Percentiles rank a stretch among this genome's conserved stretches.
Conservation (phyloP, 1,284 basidiomycete species). For the Coniferiporia sulphurascens region DNA sequence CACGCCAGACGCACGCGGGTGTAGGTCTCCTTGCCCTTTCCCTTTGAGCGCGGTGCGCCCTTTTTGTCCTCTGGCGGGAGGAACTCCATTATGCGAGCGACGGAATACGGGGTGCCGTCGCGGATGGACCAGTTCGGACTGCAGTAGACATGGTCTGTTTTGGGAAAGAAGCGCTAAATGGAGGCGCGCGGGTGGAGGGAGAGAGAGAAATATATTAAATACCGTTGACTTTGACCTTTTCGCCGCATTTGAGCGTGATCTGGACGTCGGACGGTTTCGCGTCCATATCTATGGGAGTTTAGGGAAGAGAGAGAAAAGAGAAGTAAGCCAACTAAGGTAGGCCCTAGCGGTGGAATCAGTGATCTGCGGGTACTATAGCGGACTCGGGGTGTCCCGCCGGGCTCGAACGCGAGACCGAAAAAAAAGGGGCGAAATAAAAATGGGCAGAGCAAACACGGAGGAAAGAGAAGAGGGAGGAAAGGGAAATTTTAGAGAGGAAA, state of each 20-base stretch:
- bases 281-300: neutral
- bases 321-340: too few relatives aligned
- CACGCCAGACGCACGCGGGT: constrained; percentile 85
- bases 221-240: constrained; percentile 81
- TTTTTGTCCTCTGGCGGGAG: constrained; percentile 64
- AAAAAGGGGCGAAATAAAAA: neutral
- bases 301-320: neutral
- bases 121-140: constrained; percentile 87
- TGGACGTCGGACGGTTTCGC: constrained; percentile 7
- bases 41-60: constrained; percentile 28
- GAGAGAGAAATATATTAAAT: constrained; percentile 20
- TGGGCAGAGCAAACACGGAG: neutral
- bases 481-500: neutral
- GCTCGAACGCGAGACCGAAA: neutral
- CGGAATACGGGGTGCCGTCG: constrained; percentile 89
- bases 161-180: constrained; percentile 30
- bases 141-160: constrained; percentile 90
- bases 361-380: too few relatives aligned
- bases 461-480: too few relatives aligned
- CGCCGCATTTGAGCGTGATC: constrained; percentile 64
- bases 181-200: constrained; percentile 13
- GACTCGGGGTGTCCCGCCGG: too few relatives aligned
- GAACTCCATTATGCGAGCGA: constrained; percentile 96
- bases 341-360: too few relatives aligned
- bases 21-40: constrained; percentile 54